A percentile compares a stretch with the other conserved stretches of the same genome.
Conservation (phyloP, 1,284 basidiomycete species). For the Microbotryum scabiosae region DNA sequence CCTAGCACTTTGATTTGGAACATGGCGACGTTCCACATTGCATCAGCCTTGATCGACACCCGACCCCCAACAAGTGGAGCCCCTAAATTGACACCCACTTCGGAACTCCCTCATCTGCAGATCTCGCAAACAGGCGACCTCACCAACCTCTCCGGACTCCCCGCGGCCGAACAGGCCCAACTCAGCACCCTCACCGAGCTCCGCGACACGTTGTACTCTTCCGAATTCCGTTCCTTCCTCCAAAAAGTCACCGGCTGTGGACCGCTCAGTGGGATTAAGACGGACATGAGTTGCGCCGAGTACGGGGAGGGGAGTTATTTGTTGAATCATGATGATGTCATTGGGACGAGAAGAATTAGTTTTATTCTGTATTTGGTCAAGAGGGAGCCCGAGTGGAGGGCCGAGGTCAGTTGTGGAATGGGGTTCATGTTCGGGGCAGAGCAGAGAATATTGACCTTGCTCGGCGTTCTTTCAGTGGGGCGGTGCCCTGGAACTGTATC, state of each 20-base stretch:
- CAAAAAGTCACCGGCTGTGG: constrained; percentile 87
- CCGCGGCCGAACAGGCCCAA: constrained; percentile 62
- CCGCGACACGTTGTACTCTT: constrained; percentile 86
- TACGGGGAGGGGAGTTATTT: constrained; percentile 87
- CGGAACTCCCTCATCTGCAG: constrained; percentile 7
- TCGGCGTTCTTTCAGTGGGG: constrained; percentile 64
- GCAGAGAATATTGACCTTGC: not conserved
- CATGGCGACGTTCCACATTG: not conserved
- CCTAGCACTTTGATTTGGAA: no score
- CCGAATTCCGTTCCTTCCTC: constrained; percentile 73
- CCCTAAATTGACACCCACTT: not conserved
- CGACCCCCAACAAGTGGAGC: not conserved
- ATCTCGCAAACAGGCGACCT: constrained; percentile 97
- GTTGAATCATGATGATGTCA: constrained; percentile 96
- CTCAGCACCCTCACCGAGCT: constrained; percentile 71
- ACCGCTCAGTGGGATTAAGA: constrained; percentile 78
- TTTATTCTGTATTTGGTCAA: constrained; percentile 97
- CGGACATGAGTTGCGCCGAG: constrained; percentile 91
- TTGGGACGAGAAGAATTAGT: constrained; percentile 86
- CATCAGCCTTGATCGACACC: no score
- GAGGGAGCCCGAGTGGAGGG: constrained; percentile 42
- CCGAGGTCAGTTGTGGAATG: constrained; percentile 19
- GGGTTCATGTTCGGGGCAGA: not conserved
- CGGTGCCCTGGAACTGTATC: constrained; percentile 88
- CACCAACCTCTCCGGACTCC: constrained; percentile 79